Base-by-base conservation (phyloP, 805 yeast genomes). In the Ogataea methylovora region DNA sequence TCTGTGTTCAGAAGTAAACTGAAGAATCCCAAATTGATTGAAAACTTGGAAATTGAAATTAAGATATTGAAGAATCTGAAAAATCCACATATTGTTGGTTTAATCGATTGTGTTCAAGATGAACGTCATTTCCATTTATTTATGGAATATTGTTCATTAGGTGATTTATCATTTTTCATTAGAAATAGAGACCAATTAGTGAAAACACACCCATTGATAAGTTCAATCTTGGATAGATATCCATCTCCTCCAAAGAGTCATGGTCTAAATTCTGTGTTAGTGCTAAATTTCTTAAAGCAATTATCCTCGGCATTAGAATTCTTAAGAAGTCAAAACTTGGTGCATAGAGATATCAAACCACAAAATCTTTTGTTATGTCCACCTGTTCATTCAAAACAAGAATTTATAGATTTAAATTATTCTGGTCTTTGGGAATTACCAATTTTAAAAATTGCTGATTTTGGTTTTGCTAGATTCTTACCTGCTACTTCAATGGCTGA, bases 61-160 rank as follows among this genome's bases (percentile, higher is more conserved):
- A 75, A 84, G 27, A 92, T 92, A 29, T 66, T 92, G 42, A 87
- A 87, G 63, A 77, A 84, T 36, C 70, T 92, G 64, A 79, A 81
- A 46, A 95, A 92, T 51, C 95, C 96, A 1, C 97, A 92, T 56
- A 83, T 92, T 36, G 98, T 92, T 9, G 80, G 80, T 13, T 64
- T 92, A 31, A 60, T 84, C 39, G 97, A 90, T 51, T 87, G 86
- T 52, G 76, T 77, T 39, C 81, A 85, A 51, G 81, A 95, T 1
- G 59, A 76, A 8, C 51, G 56, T 24, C 85, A 88, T 56, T 85
- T 87, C 63, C 90, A 86, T 54, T 64, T 92, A 42, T 79, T 90
- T 13, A 92, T 92, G 97, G 97, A 92, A 57, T 92, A 86, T 62
- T 92, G 98, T 56, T 79, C 97, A 1, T 65, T 92, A 53, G 98